Evolutionary conservation across 257 asterid genomes (phyloP).

Genomic region (Salvia splendens): DNA sequence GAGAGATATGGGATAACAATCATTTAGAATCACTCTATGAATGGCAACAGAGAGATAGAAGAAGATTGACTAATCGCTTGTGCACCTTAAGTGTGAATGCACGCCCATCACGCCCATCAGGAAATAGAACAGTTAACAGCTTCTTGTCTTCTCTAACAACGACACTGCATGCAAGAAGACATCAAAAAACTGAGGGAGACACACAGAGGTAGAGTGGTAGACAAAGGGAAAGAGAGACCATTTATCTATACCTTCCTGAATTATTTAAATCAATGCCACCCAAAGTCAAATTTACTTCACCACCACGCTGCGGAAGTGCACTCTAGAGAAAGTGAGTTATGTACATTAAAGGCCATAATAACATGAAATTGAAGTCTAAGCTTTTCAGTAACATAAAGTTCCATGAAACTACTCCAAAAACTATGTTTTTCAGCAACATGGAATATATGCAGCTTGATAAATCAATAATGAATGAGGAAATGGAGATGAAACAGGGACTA

Average conservation of each 20-base stretch:
- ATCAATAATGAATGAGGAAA: constrained; percentile 25
- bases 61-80: constrained; percentile 15
- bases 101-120: constrained; percentile 99
- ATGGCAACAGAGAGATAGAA: not conserved
- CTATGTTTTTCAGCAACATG: constrained; percentile 15
- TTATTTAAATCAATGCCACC: constrained; percentile 98
- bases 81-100: constrained; percentile 96
- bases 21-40: constrained; percentile 2
- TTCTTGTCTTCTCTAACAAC: constrained; percentile 99
- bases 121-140: constrained; percentile 86
- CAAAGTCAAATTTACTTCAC: constrained; percentile 91
- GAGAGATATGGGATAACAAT: constrained; percentile 26
- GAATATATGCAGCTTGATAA: constrained; percentile 9
- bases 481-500: constrained; percentile 29
- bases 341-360: constrained; percentile 24
- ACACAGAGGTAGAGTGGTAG: constrained; percentile 12
- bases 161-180: constrained; percentile 61
- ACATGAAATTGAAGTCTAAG: constrained; percentile 27
- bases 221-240: constrained; percentile 19
- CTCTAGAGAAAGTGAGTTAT: constrained; percentile 50
- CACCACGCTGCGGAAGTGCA: constrained; percentile 91
- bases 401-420: constrained; percentile 4
- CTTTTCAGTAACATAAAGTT: constrained; percentile 13
- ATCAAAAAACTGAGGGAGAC: constrained; percentile 33
- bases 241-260: constrained; percentile 81